These are phyloP conservation scores for Epicoccum nigrum DNA, from an alignment of 2,329 filamentous ascomycete species.

Conservation along the genomic window DNA sequence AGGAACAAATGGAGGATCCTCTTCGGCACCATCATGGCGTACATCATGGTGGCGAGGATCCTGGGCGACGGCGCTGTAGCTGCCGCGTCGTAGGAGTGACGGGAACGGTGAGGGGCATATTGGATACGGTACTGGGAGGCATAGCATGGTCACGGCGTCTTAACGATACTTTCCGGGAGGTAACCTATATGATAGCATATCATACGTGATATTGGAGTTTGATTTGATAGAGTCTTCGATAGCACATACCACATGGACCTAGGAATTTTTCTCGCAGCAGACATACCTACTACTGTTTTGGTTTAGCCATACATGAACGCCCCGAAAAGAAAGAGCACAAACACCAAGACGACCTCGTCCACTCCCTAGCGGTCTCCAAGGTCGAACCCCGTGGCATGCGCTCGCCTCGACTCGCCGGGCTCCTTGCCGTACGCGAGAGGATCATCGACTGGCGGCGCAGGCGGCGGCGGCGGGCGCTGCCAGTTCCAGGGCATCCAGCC, in stretches of 20 bases:
- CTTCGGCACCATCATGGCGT: conserved; percentile 74
- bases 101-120: too few species aligned
- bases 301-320: conserved; percentile 12
- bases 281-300: background rate
- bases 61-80: conserved; percentile 59
- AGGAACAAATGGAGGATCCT: conserved; percentile 79
- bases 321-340: conserved; percentile 14
- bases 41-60: conserved; percentile 80
- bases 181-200: too few species aligned
- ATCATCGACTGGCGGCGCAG: conserved; percentile 33
- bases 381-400: conserved; percentile 41
- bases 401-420: conserved; percentile 27
- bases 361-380: conserved; percentile 37
- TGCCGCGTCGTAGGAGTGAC: background rate
- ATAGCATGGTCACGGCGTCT: conserved; percentile 14
- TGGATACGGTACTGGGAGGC: background rate
- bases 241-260: background rate
- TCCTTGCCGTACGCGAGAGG: conserved; percentile 45
- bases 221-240: background rate
- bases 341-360: conserved; percentile 8
- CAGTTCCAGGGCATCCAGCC: conserved; percentile 61
- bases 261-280: too few species aligned
- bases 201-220: too few species aligned
- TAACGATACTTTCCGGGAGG: background rate
- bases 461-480: conserved; percentile 34